phyloP scores from a whole-genome alignment of 305 asterid genomes.

The Fraxinus ornus region DNA sequence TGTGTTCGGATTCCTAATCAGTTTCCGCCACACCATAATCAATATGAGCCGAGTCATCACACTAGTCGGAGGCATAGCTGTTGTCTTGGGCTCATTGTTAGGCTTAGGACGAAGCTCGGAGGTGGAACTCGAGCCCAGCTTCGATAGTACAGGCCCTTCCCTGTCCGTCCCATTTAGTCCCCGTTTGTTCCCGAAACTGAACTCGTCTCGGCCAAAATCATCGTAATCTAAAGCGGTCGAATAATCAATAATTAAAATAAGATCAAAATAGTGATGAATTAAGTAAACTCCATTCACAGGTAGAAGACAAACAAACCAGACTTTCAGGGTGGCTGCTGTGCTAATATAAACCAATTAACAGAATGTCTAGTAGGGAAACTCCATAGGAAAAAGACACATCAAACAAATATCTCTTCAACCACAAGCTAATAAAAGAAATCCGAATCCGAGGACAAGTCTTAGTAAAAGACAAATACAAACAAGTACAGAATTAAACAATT shows the following conservation, averaged over 20 bases:
- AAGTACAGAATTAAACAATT: slow-evolving; percentile 17
- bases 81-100: slow-evolving; percentile 45
- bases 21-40: slow-evolving; percentile 96
- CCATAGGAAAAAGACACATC: slow-evolving; percentile 22
- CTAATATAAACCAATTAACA: no score
- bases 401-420: slow-evolving; percentile 28
- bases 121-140: slow-evolving; percentile 78
- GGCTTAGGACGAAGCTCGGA: slow-evolving; percentile 77
- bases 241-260: no score
- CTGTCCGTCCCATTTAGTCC: slow-evolving; percentile 53
- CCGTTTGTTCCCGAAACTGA: slow-evolving; percentile 69
- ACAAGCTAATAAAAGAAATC: slow-evolving; percentile 27
- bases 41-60: slow-evolving; percentile 87
- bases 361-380: no score
- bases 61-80: slow-evolving; percentile 87
- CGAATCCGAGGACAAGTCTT: slow-evolving; percentile 15
- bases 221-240: no score
- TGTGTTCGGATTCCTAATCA: slow-evolving; percentile 83
- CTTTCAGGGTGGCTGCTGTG: no score
- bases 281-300: not conserved
- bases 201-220: slow-evolving; percentile 80
- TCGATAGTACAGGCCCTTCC: slow-evolving; percentile 74
- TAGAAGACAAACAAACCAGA: no score
- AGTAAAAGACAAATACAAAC: slow-evolving; percentile 44
- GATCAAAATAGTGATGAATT: no score